Conservation (phyloP, 2,329 filamentous ascomycete species). For the Cladosporium sp. region DNA sequence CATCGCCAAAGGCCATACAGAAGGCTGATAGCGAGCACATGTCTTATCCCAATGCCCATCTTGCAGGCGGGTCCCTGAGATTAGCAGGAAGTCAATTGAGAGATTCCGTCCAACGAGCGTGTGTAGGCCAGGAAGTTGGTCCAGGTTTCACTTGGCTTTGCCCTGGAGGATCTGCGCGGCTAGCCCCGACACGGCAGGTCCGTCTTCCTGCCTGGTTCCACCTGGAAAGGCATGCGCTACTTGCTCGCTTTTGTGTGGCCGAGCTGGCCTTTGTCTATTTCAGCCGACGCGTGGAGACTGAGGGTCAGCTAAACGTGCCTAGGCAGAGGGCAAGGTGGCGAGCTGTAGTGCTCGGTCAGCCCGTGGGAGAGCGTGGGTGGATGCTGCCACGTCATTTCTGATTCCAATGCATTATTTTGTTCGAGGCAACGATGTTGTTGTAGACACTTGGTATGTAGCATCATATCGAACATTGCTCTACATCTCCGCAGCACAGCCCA, state of each 20-base stretch:
- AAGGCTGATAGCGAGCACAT: constrained; percentile 2
- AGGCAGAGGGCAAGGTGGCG: background rate
- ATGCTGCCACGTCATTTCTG: background rate
- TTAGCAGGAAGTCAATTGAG: constrained; percentile 7
- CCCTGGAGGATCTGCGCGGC: constrained; percentile 2
- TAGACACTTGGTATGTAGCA: too few relatives aligned
- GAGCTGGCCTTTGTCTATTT: background rate
- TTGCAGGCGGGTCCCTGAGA: background rate
- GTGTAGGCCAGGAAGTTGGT: background rate
- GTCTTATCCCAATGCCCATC: background rate
- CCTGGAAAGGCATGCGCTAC: background rate
- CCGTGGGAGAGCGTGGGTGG: background rate
- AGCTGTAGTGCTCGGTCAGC: background rate
- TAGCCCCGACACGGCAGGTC: constrained; percentile 9
- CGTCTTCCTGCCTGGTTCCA: background rate
- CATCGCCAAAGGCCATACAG: background rate
- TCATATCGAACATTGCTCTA: too few relatives aligned
- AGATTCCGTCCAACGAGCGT: background rate
- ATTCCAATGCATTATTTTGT: too few relatives aligned
- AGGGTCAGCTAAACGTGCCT: too few relatives aligned
- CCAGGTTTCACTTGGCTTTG: constrained; percentile 7
- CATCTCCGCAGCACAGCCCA: too few relatives aligned
- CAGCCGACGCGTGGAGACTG: background rate
- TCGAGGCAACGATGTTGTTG: too few relatives aligned
- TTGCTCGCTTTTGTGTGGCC: background rate